Conservation (phyloP, 163 green algal genomes). For the Chlamydomonas reinhardtii region DNA sequence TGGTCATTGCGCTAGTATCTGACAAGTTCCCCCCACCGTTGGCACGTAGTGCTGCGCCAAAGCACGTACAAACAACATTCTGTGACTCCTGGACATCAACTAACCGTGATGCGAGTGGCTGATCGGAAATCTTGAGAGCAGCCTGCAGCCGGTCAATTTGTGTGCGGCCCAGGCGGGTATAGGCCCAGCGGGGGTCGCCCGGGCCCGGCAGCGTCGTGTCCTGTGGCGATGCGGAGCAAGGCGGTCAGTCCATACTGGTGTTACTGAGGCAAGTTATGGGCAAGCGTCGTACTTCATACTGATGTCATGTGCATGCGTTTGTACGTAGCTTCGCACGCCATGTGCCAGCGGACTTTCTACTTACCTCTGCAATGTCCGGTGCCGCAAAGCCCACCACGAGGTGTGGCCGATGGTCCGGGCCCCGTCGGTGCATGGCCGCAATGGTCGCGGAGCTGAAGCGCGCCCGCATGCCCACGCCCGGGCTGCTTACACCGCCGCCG, state of each 20-base stretch:
- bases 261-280: no score
- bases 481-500: background rate
- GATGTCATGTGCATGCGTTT: no score
- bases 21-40: no score
- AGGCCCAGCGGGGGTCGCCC: conserved; percentile 31
- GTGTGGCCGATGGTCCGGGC: conserved; percentile 6
- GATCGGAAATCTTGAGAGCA: conserved; percentile 24
- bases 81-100: no score
- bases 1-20: no score
- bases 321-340: no score
- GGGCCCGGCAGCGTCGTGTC: conserved; percentile 26
- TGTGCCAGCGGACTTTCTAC: background rate
- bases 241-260: background rate
- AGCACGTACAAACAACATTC: no score
- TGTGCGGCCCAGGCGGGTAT: conserved; percentile 38
- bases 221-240: background rate
- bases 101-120: background rate
- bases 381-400: conserved; percentile 35
- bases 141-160: conserved; percentile 32
- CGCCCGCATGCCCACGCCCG: background rate
- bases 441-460: conserved; percentile 8
- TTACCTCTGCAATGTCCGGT: conserved; percentile 14
- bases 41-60: no score
- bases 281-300: no score
- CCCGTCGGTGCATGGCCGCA: background rate